Evolutionary conservation across 2,329 filamentous ascomycete species (phyloP).

Genomic region (Botrytis tulipae): DNA sequence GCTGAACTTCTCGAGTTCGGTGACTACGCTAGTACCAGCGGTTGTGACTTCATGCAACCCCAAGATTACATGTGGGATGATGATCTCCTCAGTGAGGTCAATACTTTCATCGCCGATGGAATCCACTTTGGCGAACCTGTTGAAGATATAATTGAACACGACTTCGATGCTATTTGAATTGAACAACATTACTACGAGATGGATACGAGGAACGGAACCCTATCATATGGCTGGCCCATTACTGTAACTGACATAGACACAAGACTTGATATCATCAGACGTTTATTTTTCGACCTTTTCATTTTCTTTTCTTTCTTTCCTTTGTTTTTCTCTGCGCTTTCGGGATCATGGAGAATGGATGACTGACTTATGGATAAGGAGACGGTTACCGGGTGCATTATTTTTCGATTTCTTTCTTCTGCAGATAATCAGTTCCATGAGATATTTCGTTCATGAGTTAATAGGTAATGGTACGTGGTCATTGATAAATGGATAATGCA

Average conservation of each 20-base stretch:
- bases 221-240: constrained; percentile 7
- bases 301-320: background rate
- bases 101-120: background rate
- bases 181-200: background rate
- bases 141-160: background rate
- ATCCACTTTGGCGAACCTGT: background rate
- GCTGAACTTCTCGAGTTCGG: background rate
- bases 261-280: constrained; percentile 6
- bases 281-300: background rate
- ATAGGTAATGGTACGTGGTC: background rate
- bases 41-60: background rate
- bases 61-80: background rate
- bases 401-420: background rate
- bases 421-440: background rate
- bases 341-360: background rate
- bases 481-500: background rate
- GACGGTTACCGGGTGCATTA: background rate
- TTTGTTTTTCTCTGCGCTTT: background rate
- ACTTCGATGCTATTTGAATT: background rate
- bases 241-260: constrained; percentile 3
- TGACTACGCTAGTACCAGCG: background rate
- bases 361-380: background rate
- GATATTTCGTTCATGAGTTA: background rate
- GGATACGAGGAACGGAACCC: background rate
- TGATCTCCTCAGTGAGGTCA: background rate